phyloP scores from a whole-genome alignment of 1,284 basidiomycete genomes.

The Ganoderma resinaceum region DNA sequence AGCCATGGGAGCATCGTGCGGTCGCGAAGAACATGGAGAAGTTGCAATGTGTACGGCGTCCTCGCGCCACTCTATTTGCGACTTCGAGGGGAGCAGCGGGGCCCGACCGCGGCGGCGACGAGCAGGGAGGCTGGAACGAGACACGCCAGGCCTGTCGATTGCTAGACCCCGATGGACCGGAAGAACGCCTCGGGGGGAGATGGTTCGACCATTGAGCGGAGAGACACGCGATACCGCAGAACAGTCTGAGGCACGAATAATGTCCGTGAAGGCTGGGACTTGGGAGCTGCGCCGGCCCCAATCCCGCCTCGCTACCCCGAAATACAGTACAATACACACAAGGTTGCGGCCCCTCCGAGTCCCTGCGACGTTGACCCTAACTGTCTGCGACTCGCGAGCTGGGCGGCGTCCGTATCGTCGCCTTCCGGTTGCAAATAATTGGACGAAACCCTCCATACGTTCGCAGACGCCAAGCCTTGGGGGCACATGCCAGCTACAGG shows the following conservation, averaged over 20 bases:
- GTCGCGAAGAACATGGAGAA: background rate
- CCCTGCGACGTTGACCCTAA: background rate
- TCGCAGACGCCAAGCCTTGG: background rate
- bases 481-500: background rate
- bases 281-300: constrained; percentile 7
- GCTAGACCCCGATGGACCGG: constrained; percentile 15
- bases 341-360: background rate
- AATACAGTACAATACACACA: background rate
- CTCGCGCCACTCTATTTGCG: constrained; percentile 10
- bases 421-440: background rate
- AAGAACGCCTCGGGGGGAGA: constrained; percentile 12
- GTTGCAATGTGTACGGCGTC: background rate
- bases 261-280: constrained; percentile 11
- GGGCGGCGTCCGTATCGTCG: constrained; percentile 1
- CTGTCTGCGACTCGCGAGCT: background rate
- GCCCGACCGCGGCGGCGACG: constrained; percentile 3
- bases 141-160: constrained; percentile 2
- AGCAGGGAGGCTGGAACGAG: background rate
- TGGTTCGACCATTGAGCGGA: constrained; percentile 14
- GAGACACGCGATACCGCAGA: constrained; percentile 15
- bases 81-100: background rate
- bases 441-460: background rate
- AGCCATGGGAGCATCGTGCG: constrained; percentile 5
- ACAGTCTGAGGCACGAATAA: background rate
- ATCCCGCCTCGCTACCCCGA: background rate